A percentile compares a stretch with the other conserved stretches of the same genome.
These are phyloP conservation scores for Microascus cirrosus DNA, from an alignment of 2,329 filamentous ascomycete species.

Conservation along the genomic window DNA sequence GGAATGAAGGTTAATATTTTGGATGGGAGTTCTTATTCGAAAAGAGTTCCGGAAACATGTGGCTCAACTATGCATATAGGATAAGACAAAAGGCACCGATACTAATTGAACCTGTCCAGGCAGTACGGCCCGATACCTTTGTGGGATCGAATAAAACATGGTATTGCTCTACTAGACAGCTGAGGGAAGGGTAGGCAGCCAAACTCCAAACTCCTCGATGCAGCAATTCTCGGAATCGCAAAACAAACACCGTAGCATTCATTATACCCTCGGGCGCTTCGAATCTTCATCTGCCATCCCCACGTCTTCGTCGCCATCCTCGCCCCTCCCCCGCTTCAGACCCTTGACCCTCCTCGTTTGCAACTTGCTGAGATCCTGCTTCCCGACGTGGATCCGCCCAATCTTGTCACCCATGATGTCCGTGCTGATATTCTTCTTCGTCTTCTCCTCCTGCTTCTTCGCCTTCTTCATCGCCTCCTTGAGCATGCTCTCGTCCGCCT, in stretches of 20 bases:
- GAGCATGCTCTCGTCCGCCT: conserved; percentile 66
- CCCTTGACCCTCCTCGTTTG: conserved; percentile 99
- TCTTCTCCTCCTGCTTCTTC: conserved; percentile 61
- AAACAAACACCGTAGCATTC: neutral
- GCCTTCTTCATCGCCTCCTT: conserved; percentile 88
- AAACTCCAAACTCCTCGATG: conserved; percentile 1
- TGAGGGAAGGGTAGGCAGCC: neutral
- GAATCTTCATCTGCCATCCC: conserved; percentile 17
- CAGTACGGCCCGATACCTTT: neutral
- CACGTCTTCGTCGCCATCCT: conserved; percentile 32
- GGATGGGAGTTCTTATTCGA: neutral
- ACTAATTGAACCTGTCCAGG: neutral
- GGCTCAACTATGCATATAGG: neutral
- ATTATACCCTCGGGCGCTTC: conserved; percentile 4
- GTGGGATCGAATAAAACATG: neutral
- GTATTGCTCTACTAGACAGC: neutral
- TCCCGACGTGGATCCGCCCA: conserved; percentile 81
- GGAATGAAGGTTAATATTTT: neutral
- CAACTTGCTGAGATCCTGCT: conserved; percentile 75
- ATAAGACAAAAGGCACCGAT: neutral
- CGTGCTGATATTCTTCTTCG: conserved; percentile 94
- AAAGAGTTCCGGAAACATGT: neutral
- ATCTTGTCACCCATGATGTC: conserved; percentile 94
- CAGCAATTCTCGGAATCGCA: neutral
- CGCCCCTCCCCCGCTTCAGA: conserved; percentile 68